Conservation (phyloP, 1,284 basidiomycete genomes). For the Ustilago vetiveriae region DNA sequence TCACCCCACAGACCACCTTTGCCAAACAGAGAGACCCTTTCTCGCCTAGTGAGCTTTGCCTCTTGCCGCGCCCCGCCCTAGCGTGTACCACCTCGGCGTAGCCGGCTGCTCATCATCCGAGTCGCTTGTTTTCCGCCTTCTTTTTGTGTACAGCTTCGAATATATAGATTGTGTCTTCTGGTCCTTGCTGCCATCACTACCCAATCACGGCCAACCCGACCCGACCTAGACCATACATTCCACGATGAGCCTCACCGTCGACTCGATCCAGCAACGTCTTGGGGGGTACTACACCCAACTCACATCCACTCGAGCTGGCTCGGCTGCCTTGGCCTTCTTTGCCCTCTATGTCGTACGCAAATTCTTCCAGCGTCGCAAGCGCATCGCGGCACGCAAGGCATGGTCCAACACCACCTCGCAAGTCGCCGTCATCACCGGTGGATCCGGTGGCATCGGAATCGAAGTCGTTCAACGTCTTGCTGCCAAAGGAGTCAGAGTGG, state of each 20-base stretch:
- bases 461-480: slow-evolving; percentile 51
- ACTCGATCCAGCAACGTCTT: slow-evolving; percentile 22
- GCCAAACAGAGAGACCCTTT: no score
- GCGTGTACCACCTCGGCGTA: no score
- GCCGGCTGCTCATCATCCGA: no score
- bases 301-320: slow-evolving; percentile 25
- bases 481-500: slow-evolving; percentile 54
- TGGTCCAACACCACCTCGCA: slow-evolving; percentile 56
- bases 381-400: slow-evolving; percentile 31
- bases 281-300: slow-evolving; percentile 25
- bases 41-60: no score
- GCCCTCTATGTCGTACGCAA: slow-evolving; percentile 25
- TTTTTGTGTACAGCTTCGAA: no score
- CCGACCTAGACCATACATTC: no score
- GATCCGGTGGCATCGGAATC: slow-evolving; percentile 63
- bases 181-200: no score
- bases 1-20: no score
- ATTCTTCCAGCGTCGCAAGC: slow-evolving; percentile 18
- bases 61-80: no score
- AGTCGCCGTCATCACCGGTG: slow-evolving; percentile 65
- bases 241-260: slow-evolving; percentile 29
- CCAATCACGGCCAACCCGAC: no score
- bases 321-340: slow-evolving; percentile 23
- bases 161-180: no score
- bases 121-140: no score